Percentiles rank a stretch among this genome's conserved stretches.
Evolutionary conservation across 768 basidiomycete genomes (phyloP).

Genomic region (Pleurotus sapidus): DNA sequence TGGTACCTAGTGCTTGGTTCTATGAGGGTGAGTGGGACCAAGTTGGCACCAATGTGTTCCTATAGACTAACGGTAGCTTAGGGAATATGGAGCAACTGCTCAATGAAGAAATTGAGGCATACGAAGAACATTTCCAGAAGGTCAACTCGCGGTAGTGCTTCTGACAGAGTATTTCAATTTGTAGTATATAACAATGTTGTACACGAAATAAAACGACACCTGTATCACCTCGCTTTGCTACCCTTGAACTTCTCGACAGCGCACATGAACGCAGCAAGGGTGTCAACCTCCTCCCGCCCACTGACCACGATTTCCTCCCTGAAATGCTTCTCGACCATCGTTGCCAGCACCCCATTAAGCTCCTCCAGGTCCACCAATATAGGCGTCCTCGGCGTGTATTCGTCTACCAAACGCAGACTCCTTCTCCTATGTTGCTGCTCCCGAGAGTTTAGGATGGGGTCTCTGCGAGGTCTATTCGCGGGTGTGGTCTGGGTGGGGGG

Average conservation of each 20-base stretch:
- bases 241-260: constrained; percentile 62
- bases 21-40: neutral
- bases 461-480: constrained; percentile 72
- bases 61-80: neutral
- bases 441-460: constrained; percentile 26
- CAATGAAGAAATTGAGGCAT: neutral
- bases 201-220: too few relatives aligned
- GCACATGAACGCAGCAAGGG: constrained; percentile 79
- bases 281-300: constrained; percentile 73
- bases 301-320: constrained; percentile 47
- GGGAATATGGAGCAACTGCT: neutral
- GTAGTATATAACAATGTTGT: too few relatives aligned
- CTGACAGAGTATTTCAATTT: too few relatives aligned
- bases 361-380: constrained; percentile 71
- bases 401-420: constrained; percentile 73
- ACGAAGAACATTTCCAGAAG: neutral
- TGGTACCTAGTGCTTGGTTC: neutral
- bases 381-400: constrained; percentile 52
- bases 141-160: too few relatives aligned
- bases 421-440: constrained; percentile 60
- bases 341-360: constrained; percentile 62
- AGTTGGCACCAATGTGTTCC: neutral
- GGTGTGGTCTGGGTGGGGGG: constrained; percentile 49
- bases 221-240: constrained; percentile 1
- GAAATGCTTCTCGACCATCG: constrained; percentile 73